Conservation (phyloP, 257 asterid genomes). For the Capsicum pubescens region DNA sequence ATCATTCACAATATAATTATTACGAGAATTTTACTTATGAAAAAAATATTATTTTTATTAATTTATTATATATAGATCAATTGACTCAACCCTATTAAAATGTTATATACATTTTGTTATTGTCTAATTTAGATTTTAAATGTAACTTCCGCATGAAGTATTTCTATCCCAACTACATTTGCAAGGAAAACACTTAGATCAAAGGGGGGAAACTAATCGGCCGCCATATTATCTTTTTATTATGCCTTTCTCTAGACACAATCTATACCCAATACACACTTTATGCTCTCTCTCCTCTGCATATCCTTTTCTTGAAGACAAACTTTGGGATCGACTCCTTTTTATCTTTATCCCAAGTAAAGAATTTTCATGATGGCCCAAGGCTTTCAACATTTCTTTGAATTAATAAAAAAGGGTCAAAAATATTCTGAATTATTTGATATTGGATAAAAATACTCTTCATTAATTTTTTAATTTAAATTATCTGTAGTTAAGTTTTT, state of each 20-base stretch:
- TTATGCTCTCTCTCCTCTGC: conserved; percentile 42
- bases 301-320: conserved; percentile 43
- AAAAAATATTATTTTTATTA: neutral
- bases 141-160: too few species aligned
- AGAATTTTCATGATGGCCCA: conserved; percentile 30
- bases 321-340: conserved; percentile 42
- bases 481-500: too few species aligned
- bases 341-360: conserved; percentile 45
- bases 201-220: conserved; percentile 28
- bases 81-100: too few species aligned
- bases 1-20: neutral
- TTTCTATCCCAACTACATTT: too few species aligned
- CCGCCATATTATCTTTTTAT: conserved; percentile 26
- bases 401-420: neutral
- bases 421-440: too few species aligned
- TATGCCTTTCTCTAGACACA: conserved; percentile 49
- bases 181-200: conserved; percentile 23
- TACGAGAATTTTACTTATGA: neutral
- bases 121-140: too few species aligned
- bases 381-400: too few species aligned
- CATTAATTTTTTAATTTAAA: too few species aligned
- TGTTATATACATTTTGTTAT: too few species aligned
- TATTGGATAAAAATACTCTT: too few species aligned
- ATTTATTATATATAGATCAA: neutral
- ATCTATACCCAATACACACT: conserved; percentile 36